Percentiles rank a stretch among this genome's conserved stretches.
Conservation (phyloP, 495 filamentous ascomycete species). For the Neurospora africana region DNA sequence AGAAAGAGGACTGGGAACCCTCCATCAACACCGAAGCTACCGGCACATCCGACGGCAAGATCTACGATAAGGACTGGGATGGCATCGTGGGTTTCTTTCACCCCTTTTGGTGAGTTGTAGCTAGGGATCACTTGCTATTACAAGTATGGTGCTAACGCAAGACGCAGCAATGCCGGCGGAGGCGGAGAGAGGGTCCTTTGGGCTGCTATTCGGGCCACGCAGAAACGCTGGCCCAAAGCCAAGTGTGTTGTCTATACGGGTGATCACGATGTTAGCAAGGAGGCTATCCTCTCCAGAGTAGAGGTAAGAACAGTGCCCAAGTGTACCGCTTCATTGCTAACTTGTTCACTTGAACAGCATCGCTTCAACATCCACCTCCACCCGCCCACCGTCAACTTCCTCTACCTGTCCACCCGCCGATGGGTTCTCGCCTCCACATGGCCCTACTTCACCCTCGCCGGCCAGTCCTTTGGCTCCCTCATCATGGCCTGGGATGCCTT, state of each 20-base stretch:
- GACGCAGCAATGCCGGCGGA: slow-evolving; percentile 75
- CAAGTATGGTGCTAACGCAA: not conserved
- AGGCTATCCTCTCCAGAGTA: slow-evolving; percentile 65
- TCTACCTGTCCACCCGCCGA: slow-evolving; percentile 79
- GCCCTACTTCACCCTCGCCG: slow-evolving; percentile 88
- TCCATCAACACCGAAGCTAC: slow-evolving; percentile 45
- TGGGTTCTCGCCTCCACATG: slow-evolving; percentile 77
- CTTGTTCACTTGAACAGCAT: slow-evolving; percentile 33
- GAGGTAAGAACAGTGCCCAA: slow-evolving; percentile 36
- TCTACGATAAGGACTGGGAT: slow-evolving; percentile 51
- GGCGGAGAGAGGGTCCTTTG: slow-evolving; percentile 94
- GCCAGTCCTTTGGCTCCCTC: slow-evolving; percentile 80
- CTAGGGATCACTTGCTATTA: not conserved
- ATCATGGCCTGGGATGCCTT: slow-evolving; percentile 90
- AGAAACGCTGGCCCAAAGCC: slow-evolving; percentile 78
- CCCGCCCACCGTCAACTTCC: slow-evolving; percentile 69
- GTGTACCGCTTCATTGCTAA: not conserved
- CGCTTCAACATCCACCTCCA: slow-evolving; percentile 91
- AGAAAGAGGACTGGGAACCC: slow-evolving; percentile 45
- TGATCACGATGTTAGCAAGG: slow-evolving; percentile 77
- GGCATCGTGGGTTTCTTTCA: slow-evolving; percentile 94
- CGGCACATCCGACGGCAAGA: slow-evolving; percentile 42
- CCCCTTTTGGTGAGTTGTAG: slow-evolving; percentile 68
- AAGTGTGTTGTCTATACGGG: slow-evolving; percentile 90
- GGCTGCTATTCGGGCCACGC: slow-evolving; percentile 88